A percentile compares a stretch with the other conserved stretches of the same genome.
Conservation (phyloP, 2,329 filamentous ascomycete species). For the Sporothrix globosa region DNA sequence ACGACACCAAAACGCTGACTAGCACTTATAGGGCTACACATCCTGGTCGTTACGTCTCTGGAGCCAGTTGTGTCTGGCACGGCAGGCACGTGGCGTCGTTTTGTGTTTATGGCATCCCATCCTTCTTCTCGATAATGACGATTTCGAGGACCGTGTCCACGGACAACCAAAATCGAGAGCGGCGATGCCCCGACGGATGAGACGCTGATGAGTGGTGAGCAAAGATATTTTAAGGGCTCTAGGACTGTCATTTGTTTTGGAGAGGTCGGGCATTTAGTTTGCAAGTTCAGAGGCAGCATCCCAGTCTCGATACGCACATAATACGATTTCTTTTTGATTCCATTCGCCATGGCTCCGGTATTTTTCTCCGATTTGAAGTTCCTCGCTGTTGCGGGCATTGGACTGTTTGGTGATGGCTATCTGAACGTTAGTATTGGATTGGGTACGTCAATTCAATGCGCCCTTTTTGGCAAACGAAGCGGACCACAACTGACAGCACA, state of each 20-base stretch:
- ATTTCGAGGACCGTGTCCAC: neutral
- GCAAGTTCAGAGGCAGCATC: no score
- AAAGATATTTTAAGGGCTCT: neutral
- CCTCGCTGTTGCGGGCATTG: conserved; percentile 5
- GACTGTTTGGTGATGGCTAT: conserved; percentile 1
- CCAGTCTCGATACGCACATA: no score
- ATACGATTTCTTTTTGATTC: neutral
- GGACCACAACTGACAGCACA: neutral
- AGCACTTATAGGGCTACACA: neutral
- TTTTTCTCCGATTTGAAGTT: neutral
- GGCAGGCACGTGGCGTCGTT: neutral
- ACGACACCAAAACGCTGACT: neutral
- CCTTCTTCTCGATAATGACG: neutral
- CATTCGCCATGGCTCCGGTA: neutral
- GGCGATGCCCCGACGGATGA: neutral
- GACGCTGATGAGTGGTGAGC: neutral
- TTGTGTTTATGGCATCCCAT: neutral
- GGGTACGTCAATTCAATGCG: neutral
- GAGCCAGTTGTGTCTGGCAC: neutral
- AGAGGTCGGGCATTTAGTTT: no score
- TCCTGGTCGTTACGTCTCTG: no score
- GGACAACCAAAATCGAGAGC: neutral
- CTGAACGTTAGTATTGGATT: neutral
- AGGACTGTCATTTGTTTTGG: no score
- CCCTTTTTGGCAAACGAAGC: neutral